These are phyloP conservation scores for Cicer arietinum DNA, from an alignment of 306 rosid genomes.

Conservation along the genomic window DNA sequence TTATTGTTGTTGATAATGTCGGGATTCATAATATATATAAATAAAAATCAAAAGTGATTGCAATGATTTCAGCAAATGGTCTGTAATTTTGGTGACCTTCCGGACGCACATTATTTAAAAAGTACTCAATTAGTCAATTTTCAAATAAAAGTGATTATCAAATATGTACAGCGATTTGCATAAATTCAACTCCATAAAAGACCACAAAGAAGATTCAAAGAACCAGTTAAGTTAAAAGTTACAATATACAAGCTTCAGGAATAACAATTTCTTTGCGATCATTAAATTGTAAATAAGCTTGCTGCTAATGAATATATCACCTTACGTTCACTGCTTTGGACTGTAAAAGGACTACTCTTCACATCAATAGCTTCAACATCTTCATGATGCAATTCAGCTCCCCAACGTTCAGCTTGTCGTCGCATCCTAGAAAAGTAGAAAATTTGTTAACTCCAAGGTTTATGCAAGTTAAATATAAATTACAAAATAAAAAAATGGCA, in stretches of 20 bases:
- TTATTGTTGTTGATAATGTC: neutral
- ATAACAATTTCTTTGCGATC: slow-evolving; percentile 31
- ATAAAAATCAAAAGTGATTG: slow-evolving; percentile 27
- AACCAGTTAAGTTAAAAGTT: slow-evolving; percentile 33
- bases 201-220: slow-evolving; percentile 30
- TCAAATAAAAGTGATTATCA: slow-evolving; percentile 13
- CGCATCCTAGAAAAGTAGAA: slow-evolving; percentile 51
- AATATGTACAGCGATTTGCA: slow-evolving; percentile 3
- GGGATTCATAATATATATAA: slow-evolving; percentile 7
- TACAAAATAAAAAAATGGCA: slow-evolving; percentile 16
- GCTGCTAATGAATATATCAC: slow-evolving; percentile 57
- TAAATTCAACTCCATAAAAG: slow-evolving; percentile 10
- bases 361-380: slow-evolving; percentile 85
- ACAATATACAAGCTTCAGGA: slow-evolving; percentile 15
- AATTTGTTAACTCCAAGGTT: slow-evolving; percentile 37
- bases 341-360: slow-evolving; percentile 73
- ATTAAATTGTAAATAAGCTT: slow-evolving; percentile 36
- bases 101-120: slow-evolving; percentile 25
- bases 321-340: slow-evolving; percentile 96
- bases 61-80: slow-evolving; percentile 32
- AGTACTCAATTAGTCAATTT: slow-evolving; percentile 6
- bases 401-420: slow-evolving; percentile 88
- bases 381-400: slow-evolving; percentile 92
- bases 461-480: slow-evolving; percentile 10
- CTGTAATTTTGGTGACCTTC: slow-evolving; percentile 17